Evolutionary conservation across 2,329 filamentous ascomycete species (phyloP).

Genomic region (Monosporascus ibericus): DNA sequence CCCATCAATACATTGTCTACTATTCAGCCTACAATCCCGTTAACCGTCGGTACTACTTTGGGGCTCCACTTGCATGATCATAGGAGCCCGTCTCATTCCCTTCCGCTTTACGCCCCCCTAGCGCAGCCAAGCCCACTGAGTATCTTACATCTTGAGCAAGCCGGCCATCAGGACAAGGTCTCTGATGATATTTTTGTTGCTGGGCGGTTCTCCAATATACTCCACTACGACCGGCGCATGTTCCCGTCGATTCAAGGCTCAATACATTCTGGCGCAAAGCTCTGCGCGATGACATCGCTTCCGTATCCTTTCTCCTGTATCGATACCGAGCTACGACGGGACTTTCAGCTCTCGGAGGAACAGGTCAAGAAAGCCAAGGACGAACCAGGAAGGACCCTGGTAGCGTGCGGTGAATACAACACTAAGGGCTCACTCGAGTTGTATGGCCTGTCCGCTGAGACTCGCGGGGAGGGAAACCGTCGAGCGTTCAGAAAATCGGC

Average conservation of each 20-base stretch:
- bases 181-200: constrained; percentile 82
- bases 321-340: constrained; percentile 52
- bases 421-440: constrained; percentile 84
- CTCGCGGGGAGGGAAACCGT: constrained; percentile 12
- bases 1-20: constrained; percentile 78
- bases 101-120: constrained; percentile 61
- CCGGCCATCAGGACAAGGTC: constrained; percentile 44
- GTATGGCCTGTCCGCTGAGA: constrained; percentile 55
- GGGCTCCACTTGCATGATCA: constrained; percentile 81
- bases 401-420: constrained; percentile 86
- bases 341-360: constrained; percentile 48
- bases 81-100: constrained; percentile 39
- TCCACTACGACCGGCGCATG: constrained; percentile 82
- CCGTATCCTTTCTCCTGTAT: constrained; percentile 61
- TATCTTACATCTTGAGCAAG: constrained; percentile 67
- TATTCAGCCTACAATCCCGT: constrained; percentile 56
- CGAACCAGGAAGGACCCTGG: constrained; percentile 54
- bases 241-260: constrained; percentile 74
- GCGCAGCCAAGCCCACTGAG: constrained; percentile 77
- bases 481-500: constrained; percentile 38
- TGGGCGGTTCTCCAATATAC: constrained; percentile 80
- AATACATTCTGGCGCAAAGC: constrained; percentile 74
- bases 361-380: constrained; percentile 48
- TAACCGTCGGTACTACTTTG: constrained; percentile 78
- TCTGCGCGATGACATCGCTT: constrained; percentile 67